Conservation (phyloP, 305 asterid genomes). For the Fraxinus baroniana region DNA sequence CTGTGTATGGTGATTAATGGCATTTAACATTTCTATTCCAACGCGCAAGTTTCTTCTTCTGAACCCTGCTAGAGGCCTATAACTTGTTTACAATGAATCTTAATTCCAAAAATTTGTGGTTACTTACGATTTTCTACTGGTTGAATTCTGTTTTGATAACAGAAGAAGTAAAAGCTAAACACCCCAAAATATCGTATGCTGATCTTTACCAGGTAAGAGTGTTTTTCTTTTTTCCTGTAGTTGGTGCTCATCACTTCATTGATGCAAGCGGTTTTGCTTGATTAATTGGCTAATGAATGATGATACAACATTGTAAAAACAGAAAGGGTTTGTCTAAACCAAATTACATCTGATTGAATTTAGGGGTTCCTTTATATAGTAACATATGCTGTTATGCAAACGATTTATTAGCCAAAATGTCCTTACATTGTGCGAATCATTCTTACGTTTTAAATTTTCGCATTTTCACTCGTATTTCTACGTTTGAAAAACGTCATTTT, state of each 20-base stretch:
- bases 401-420: not conserved
- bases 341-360: not conserved
- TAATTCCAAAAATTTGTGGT: not conserved
- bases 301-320: not conserved
- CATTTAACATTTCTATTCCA: not conserved
- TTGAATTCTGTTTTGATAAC: conserved; percentile 29
- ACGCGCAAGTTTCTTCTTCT: not conserved
- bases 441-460: too few relatives aligned
- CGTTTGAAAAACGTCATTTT: too few relatives aligned
- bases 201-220: conserved; percentile 82
- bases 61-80: not conserved
- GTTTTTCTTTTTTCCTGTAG: not conserved
- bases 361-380: not conserved
- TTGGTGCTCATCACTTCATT: conserved; percentile 7
- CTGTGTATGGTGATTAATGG: not conserved
- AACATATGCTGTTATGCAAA: not conserved
- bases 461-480: too few relatives aligned
- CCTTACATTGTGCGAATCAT: too few relatives aligned
- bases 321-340: not conserved
- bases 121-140: conserved; percentile 13
- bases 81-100: not conserved
- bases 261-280: not conserved
- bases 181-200: conserved; percentile 71
- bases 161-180: conserved; percentile 70
- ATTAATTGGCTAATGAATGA: not conserved